Conservation (phyloP, 2,329 filamentous ascomycete genomes). For the Calonectria naviculata region DNA sequence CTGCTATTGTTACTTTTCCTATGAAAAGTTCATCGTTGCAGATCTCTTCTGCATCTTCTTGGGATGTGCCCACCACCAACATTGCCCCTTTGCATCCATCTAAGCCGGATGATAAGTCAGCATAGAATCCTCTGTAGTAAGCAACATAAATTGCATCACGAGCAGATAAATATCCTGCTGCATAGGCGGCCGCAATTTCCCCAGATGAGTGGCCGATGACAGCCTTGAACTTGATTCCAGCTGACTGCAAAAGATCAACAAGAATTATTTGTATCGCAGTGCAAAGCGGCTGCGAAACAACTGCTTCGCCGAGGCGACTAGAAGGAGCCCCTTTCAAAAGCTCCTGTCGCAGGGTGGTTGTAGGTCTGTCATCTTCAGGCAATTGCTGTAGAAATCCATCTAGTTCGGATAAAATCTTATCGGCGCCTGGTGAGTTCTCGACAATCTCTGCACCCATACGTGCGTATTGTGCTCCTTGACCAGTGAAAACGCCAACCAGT, state of each 20-base stretch:
- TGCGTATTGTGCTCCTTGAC: conserved; percentile 48
- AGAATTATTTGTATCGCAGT: conserved; percentile 44
- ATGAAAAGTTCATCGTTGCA: conserved; percentile 12
- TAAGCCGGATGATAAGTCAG: background rate
- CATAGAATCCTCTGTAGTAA: conserved; percentile 18
- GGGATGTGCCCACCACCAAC: conserved; percentile 37
- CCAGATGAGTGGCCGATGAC: conserved; percentile 62
- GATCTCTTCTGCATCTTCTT: conserved; percentile 25
- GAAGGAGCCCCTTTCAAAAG: background rate
- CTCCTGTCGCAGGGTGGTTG: conserved; percentile 30
- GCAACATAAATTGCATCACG: conserved; percentile 39
- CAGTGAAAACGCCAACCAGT: conserved; percentile 46
- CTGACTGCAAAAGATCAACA: conserved; percentile 40
- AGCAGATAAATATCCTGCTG: conserved; percentile 52
- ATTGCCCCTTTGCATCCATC: conserved; percentile 11
- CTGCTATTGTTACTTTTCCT: conserved; percentile 39
- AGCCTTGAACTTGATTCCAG: conserved; percentile 46
- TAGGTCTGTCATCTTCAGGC: conserved; percentile 36
- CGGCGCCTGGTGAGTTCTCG: conserved; percentile 6
- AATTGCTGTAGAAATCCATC: conserved; percentile 31
- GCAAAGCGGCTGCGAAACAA: conserved; percentile 45
- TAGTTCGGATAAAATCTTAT: conserved; percentile 28
- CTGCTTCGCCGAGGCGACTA: conserved; percentile 30
- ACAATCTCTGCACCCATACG: conserved; percentile 45
- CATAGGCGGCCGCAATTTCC: conserved; percentile 63